These are phyloP conservation scores for Phytophthora agathidicida DNA, from an alignment of 352 stramenopile species.

Conservation along the genomic window DNA sequence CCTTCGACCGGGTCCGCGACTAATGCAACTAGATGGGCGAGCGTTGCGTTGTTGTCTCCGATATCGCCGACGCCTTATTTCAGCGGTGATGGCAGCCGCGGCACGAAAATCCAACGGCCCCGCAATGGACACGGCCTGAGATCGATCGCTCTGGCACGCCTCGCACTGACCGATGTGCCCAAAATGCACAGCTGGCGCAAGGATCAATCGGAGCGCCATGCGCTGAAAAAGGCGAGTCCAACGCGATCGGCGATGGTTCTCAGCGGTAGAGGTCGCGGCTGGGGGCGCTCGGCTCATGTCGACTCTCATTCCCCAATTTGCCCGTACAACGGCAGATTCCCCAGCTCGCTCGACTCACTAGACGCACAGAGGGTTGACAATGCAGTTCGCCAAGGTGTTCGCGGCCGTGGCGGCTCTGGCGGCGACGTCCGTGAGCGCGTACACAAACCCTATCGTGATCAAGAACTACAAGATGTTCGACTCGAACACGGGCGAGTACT, in stretches of 20 bases:
- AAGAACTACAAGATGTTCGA: slow-evolving; percentile 85
- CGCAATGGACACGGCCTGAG: slow-evolving; percentile 28
- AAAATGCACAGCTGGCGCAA: slow-evolving; percentile 26
- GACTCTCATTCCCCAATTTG: slow-evolving; percentile 37
- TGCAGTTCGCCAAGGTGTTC: slow-evolving; percentile 27
- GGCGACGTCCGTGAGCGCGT: slow-evolving; percentile 23
- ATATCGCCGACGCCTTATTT: neutral
- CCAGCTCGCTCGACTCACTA: neutral
- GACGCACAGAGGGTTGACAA: neutral
- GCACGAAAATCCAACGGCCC: slow-evolving; percentile 25
- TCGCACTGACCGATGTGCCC: slow-evolving; percentile 14
- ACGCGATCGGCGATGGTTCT: slow-evolving; percentile 25
- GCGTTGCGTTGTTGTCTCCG: neutral
- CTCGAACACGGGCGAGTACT: slow-evolving; percentile 68
- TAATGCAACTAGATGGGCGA: too few species aligned
- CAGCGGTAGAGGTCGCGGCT: slow-evolving; percentile 16
- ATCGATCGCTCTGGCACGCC: slow-evolving; percentile 23
- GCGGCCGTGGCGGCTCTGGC: slow-evolving; percentile 20
- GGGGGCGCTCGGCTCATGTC: slow-evolving; percentile 6
- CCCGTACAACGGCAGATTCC: slow-evolving; percentile 22
- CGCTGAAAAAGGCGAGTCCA: slow-evolving; percentile 33
- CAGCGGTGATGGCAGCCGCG: slow-evolving; percentile 5
- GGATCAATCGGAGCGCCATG: slow-evolving; percentile 26
- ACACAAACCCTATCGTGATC: slow-evolving; percentile 64
- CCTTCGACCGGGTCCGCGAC: too few species aligned